phyloP scores from a whole-genome alignment of 768 basidiomycete species.

The Calocera cornea region DNA sequence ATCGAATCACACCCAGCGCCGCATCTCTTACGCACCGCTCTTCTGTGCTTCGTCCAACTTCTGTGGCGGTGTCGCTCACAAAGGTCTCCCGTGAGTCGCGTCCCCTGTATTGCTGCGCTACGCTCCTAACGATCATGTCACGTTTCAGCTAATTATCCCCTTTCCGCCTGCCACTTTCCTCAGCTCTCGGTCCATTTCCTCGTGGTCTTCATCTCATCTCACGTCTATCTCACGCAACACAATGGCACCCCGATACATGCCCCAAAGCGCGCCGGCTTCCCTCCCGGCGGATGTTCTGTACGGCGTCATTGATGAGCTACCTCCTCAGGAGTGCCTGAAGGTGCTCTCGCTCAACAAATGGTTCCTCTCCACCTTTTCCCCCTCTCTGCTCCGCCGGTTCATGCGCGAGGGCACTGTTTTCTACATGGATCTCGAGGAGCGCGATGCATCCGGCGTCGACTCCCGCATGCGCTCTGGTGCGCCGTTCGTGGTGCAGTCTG shows the following conservation, averaged over 20 bases:
- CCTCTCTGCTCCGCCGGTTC: not conserved
- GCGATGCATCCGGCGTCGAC: not conserved
- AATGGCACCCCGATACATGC: not conserved
- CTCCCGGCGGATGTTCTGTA: not conserved
- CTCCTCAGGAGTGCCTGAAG: not conserved
- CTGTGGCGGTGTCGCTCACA: not conserved
- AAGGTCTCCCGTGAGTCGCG: not conserved
- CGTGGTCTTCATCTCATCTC: not conserved
- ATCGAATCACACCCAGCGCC: not conserved
- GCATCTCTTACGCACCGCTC: not conserved
- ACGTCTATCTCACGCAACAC: not conserved
- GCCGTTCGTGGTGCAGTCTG: not conserved
- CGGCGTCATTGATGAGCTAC: not conserved
- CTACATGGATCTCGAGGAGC: not conserved
- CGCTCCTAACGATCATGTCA: conserved; percentile 4
- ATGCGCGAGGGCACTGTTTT: conserved; percentile 2
- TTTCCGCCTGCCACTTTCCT: not conserved
- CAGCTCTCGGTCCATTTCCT: not conserved
- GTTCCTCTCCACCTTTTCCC: conserved; percentile 4
- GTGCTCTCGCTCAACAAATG: conserved; percentile 1
- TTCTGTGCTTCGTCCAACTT: not conserved
- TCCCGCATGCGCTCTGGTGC: not conserved
- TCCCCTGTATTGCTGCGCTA: not conserved
- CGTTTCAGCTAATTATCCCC: conserved; percentile 1
- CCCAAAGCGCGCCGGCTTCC: not conserved